Base-by-base conservation (phyloP, 768 basidiomycete genomes). In the Lactarius pseudohatsudake region DNA sequence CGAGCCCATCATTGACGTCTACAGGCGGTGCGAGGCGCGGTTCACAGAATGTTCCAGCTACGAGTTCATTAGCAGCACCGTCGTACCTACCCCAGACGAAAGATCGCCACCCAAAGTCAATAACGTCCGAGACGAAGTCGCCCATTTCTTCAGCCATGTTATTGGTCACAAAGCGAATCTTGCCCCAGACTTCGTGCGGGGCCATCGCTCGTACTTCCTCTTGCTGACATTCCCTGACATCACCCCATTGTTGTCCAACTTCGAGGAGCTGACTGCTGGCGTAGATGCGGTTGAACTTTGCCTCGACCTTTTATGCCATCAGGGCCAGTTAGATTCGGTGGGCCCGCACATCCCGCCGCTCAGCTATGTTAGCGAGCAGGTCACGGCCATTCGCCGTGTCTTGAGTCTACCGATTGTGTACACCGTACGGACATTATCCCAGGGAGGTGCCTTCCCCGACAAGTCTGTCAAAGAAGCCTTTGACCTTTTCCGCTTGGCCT, bases 281-380 rank as follows among this genome's bases (percentile, higher is more conserved):
- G 91, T 88, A 7, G 96, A 98, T 72, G 96, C 95, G 0, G 77
- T 98, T 66, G 97, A 99, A 76, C 75, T 98, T n/a, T 87, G 96
- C 11, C 94, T 94, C 13, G 97, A 99, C 75, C 83, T 98, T 9
- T 81, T 99, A 22, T 86, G 85, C 18, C 72, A 85, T 73, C 72
- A 77, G 0, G 79, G 80, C 61, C 80, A 84, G 64, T 74, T 77
- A 26, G 83, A 82, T 57, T 74, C 78, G n/a, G 74, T 81, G 28
- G 80, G 79, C 1, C 81, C 83, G 1, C 81, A 81, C 65, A 84
- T 92, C 28, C 90, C 95, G 1, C 79, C 91, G 1, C 72, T 79
- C 36, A 74, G 80, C 0, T 97, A 94, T 73, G 92, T 98, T 54
- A 82, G 88, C 4, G 81, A 85, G 22, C 97, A 98, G 72, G 79